Evolutionary conservation across 805 yeast genomes (phyloP).

Genomic region (Ogataea pilisensis): DNA sequence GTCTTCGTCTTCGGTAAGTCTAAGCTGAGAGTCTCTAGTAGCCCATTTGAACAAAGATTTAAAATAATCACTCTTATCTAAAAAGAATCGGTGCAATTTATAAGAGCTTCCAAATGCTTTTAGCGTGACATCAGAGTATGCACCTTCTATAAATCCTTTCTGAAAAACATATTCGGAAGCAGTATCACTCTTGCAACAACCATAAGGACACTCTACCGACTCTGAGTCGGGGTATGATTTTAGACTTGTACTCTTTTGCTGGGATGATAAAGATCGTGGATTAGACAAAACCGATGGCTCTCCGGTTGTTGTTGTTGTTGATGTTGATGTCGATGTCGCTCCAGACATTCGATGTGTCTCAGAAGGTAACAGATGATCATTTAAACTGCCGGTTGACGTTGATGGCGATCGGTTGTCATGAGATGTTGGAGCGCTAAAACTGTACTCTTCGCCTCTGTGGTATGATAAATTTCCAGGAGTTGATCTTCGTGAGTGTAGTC

Average conservation of each 20-base stretch:
- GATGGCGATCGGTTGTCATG: not conserved
- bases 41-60: slow-evolving; percentile 44
- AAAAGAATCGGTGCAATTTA: slow-evolving; percentile 41
- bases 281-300: not conserved
- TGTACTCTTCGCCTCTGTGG: slow-evolving; percentile 9
- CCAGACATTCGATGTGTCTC: not conserved
- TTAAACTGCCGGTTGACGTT: not conserved
- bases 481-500: slow-evolving; percentile 14
- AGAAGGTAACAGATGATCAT: not conserved
- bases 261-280: not conserved
- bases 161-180: slow-evolving; percentile 31
- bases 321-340: not conserved
- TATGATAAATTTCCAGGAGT: slow-evolving; percentile 20
- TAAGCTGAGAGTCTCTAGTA: slow-evolving; percentile 8
- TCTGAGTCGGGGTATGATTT: slow-evolving; percentile 5
- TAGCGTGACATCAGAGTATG: slow-evolving; percentile 45
- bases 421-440: not conserved
- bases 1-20: slow-evolving; percentile 1
- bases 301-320: not conserved
- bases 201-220: slow-evolving; percentile 21
- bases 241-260: not conserved
- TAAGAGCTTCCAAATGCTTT: slow-evolving; percentile 43
- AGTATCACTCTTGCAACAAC: slow-evolving; percentile 23
- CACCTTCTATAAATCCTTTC: slow-evolving; percentile 41
- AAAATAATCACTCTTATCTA: slow-evolving; percentile 46